phyloP scores from a whole-genome alignment of 2,329 filamentous ascomycete genomes.

The Kalmusia sp. region DNA sequence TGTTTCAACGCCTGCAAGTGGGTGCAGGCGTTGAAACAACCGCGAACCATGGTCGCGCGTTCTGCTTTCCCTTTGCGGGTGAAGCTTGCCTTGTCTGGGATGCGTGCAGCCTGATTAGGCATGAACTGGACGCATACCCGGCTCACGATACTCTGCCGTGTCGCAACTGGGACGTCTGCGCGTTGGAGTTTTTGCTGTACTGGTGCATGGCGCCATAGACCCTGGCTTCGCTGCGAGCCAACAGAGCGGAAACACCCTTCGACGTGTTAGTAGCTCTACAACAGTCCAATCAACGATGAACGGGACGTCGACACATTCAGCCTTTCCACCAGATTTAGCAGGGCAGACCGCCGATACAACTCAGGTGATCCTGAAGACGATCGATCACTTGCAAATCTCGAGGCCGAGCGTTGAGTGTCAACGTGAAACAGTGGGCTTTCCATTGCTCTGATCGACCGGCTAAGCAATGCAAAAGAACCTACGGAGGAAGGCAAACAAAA shows the following conservation, averaged over 20 bases:
- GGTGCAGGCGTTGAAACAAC: background rate
- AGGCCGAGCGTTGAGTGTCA: too few species aligned
- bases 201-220: background rate
- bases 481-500: too few species aligned
- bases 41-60: background rate
- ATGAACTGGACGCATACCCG: background rate
- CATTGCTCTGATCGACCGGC: too few species aligned
- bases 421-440: too few species aligned
- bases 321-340: too few species aligned
- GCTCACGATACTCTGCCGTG: slow-evolving; percentile 1
- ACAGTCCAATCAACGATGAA: background rate
- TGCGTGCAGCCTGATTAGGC: background rate
- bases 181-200: background rate
- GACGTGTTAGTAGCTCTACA: background rate
- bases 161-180: background rate
- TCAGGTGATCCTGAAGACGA: too few species aligned
- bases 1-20: slow-evolving; percentile 2
- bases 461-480: too few species aligned
- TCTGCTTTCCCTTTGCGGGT: background rate
- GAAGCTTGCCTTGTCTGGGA: background rate
- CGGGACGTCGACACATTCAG: background rate
- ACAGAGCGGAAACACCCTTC: background rate
- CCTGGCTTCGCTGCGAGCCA: background rate
- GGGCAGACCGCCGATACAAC: too few species aligned
- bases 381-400: too few species aligned